Conservation (phyloP, 2,329 filamentous ascomycete genomes). For the Grosmannia huntii region DNA sequence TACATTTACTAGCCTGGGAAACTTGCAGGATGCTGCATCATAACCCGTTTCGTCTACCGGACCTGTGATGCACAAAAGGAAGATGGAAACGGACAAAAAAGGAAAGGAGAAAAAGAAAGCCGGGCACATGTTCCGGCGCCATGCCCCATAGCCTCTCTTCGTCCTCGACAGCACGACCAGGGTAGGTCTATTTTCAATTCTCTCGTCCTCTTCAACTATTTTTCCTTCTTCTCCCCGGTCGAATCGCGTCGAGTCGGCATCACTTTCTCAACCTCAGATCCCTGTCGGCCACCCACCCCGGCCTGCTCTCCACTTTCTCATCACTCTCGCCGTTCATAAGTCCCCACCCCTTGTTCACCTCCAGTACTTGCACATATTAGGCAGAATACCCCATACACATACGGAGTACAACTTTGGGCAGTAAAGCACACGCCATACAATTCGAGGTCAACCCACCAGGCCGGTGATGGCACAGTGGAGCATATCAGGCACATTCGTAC, state of each 20-base stretch:
- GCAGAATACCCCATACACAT: not conserved
- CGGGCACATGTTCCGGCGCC: not conserved
- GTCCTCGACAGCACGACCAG: not conserved
- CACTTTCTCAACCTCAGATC: not conserved
- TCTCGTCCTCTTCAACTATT: not conserved
- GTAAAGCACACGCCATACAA: not conserved
- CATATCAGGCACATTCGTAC: not conserved
- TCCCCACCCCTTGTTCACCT: not conserved
- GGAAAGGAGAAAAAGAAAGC: not conserved
- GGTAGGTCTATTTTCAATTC: not conserved
- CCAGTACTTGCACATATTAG: not conserved
- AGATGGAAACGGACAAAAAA: not conserved
- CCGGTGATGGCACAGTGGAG: constrained; percentile 8
- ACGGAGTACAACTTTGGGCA: not conserved
- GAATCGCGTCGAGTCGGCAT: not conserved
- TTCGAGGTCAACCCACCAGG: constrained; percentile 3
- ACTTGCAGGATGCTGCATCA: not conserved
- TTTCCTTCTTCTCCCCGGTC: not conserved
- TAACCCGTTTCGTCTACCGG: not conserved
- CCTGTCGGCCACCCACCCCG: not conserved
- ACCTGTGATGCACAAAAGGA: not conserved
- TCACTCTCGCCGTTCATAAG: not conserved
- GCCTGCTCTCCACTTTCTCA: not conserved
- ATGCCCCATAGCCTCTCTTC: not conserved
- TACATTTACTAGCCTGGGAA: no score